These are phyloP conservation scores for Saccharum spontaneum DNA, from an alignment of 176 grass and related monocot genomes.

Conservation along the genomic window DNA sequence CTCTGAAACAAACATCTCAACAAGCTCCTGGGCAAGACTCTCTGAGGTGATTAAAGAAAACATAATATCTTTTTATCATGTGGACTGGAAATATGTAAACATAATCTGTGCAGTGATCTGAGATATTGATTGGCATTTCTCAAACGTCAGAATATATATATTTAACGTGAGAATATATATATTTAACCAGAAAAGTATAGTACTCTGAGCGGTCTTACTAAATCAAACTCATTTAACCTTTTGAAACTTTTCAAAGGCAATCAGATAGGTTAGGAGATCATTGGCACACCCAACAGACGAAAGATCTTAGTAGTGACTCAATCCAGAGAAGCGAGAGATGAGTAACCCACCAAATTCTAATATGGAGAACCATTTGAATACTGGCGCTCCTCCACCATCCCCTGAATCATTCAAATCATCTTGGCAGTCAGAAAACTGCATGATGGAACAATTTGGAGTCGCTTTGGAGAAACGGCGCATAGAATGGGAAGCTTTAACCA, in stretches of 20 bases:
- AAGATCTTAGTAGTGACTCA: neutral
- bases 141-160: slow-evolving; percentile 14
- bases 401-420: slow-evolving; percentile 72
- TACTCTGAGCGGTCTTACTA: neutral
- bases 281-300: neutral
- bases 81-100: neutral
- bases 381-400: slow-evolving; percentile 74
- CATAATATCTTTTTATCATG: neutral
- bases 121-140: neutral
- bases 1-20: slow-evolving; percentile 79
- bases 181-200: slow-evolving; percentile 8
- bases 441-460: slow-evolving; percentile 35
- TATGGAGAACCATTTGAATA: slow-evolving; percentile 64
- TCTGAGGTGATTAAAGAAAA: slow-evolving; percentile 48
- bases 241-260: slow-evolving; percentile 13
- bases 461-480: slow-evolving; percentile 71
- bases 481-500: slow-evolving; percentile 72
- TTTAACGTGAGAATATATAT: slow-evolving; percentile 19
- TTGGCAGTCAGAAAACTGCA: slow-evolving; percentile 51
- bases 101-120: neutral
- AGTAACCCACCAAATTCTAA: slow-evolving; percentile 59
- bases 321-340: slow-evolving; percentile 8
- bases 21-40: slow-evolving; percentile 63
- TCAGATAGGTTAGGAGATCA: neutral
- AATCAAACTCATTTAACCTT: neutral